Evolutionary conservation across 495 filamentous ascomycete genomes (phyloP).

Genomic region (Talaromyces trachyspermus): DNA sequence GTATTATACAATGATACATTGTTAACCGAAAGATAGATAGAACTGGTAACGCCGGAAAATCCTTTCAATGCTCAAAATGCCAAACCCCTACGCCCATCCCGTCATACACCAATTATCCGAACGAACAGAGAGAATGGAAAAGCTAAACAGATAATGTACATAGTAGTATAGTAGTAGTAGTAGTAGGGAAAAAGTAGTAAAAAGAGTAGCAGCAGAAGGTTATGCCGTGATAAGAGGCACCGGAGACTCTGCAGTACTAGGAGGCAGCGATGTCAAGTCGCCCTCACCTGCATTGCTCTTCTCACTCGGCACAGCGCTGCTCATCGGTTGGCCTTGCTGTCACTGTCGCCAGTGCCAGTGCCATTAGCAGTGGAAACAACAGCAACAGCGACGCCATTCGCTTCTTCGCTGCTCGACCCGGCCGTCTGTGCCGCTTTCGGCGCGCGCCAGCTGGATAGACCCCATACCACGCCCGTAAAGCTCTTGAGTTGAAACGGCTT

Average conservation of each 20-base stretch:
- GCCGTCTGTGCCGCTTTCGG: slow-evolving; percentile 45
- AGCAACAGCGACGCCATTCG: slow-evolving; percentile 22
- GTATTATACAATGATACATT: no score
- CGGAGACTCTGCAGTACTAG: slow-evolving; percentile 36
- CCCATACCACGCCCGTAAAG: slow-evolving; percentile 87
- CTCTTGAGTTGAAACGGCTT: slow-evolving; percentile 78
- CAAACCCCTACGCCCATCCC: background rate
- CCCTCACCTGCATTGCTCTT: slow-evolving; percentile 58
- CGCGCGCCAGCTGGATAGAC: slow-evolving; percentile 75
- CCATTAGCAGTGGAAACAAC: background rate
- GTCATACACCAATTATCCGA: no score
- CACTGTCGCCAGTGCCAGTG: slow-evolving; percentile 53
- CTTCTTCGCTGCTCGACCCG: slow-evolving; percentile 31
- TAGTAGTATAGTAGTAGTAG: slow-evolving; percentile 12
- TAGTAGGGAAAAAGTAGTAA: slow-evolving; percentile 17
- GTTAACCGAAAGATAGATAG: no score
- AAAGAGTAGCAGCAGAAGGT: slow-evolving; percentile 1
- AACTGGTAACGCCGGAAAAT: no score
- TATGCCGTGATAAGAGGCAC: slow-evolving; percentile 25
- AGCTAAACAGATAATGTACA: slow-evolving; percentile 10
- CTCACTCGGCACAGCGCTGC: slow-evolving; percentile 51
- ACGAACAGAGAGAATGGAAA: no score
- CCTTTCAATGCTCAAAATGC: background rate
- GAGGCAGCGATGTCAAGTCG: slow-evolving; percentile 35
- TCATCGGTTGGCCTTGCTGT: slow-evolving; percentile 62